Percentiles rank a stretch among this genome's conserved stretches.
phyloP scores from a whole-genome alignment of 306 rosid species.

The Lablab purpureus region DNA sequence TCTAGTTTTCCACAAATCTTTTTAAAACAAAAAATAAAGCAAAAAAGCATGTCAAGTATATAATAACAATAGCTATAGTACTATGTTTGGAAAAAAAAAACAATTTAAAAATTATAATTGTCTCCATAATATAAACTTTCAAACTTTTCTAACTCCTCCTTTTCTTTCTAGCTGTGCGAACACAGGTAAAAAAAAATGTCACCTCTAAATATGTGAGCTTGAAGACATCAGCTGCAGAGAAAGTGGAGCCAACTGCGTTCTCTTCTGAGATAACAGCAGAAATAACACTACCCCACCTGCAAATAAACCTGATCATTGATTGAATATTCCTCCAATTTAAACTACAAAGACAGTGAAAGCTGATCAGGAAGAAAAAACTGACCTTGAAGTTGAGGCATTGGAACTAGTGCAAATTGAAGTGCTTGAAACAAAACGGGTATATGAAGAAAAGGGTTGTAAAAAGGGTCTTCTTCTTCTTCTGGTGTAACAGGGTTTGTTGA shows the following conservation, averaged over 20 bases:
- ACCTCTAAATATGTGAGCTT: slow-evolving; percentile 90
- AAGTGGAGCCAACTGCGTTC: slow-evolving; percentile 59
- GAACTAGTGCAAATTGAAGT: slow-evolving; percentile 43
- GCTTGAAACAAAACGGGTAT: slow-evolving; percentile 40
- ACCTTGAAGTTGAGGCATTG: slow-evolving; percentile 56
- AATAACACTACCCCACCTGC: slow-evolving; percentile 56
- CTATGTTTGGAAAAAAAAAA: not conserved
- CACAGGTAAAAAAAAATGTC: slow-evolving; percentile 39
- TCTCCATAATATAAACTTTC: not conserved
- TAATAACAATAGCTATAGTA: slow-evolving; percentile 13
- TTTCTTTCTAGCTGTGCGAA: not conserved
- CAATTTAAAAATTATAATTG: not conserved
- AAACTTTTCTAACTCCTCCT: not conserved
- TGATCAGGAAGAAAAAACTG: slow-evolving; percentile 18
- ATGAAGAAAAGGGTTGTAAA: slow-evolving; percentile 36
- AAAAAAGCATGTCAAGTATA: not conserved
- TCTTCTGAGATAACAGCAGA: slow-evolving; percentile 76
- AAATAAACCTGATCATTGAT: not conserved
- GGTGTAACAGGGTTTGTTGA: slow-evolving; percentile 46
- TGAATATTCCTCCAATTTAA: not conserved
- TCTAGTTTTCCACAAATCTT: not conserved
- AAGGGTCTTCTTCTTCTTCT: slow-evolving; percentile 37
- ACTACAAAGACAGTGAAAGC: not conserved
- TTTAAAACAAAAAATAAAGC: not conserved
- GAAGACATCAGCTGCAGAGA: slow-evolving; percentile 62